A percentile compares a stretch with the other conserved stretches of the same genome.
phyloP scores from a whole-genome alignment of 257 asterid species.

The Perilla frutescens region DNA sequence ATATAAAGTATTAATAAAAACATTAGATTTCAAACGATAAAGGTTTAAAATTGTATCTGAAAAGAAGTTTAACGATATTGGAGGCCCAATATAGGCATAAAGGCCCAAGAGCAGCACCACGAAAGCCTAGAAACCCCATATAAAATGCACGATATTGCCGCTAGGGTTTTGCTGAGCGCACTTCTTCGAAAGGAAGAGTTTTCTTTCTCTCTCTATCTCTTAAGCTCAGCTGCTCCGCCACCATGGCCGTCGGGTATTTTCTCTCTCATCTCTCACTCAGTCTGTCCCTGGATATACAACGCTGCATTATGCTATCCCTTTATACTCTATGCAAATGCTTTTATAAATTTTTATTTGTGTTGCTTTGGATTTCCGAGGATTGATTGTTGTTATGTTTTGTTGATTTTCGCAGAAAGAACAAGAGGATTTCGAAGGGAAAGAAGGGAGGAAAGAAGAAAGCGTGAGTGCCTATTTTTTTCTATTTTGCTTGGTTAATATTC shows the following conservation, averaged over 20 bases:
- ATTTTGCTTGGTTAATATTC: not conserved
- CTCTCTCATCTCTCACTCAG: not conserved
- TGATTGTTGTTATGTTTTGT: not conserved
- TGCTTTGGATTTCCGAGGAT: not conserved
- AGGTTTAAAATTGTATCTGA: no score
- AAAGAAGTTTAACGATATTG: no score
- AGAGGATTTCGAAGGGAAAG: slow-evolving; percentile 75
- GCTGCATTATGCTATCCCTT: not conserved
- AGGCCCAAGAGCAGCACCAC: slow-evolving; percentile 1
- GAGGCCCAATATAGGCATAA: slow-evolving; percentile 21
- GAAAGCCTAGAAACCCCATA: not conserved
- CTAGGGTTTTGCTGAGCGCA: slow-evolving; percentile 46
- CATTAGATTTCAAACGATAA: no score
- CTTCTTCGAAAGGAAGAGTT: not conserved
- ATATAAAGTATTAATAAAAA: no score
- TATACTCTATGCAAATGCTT: not conserved
- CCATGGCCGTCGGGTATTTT: slow-evolving; percentile 62
- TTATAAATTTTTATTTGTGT: not conserved
- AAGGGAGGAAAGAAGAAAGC: slow-evolving; percentile 75
- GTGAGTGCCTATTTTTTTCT: slow-evolving; percentile 38
- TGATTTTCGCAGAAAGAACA: slow-evolving; percentile 56
- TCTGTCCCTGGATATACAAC: not conserved
- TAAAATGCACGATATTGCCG: not conserved
- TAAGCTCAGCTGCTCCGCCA: slow-evolving; percentile 26
- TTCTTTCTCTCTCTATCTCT: slow-evolving; percentile 9